These are phyloP conservation scores for Mediolabrus comicus DNA, from an alignment of 108 stramenopile genomes.

Conservation along the genomic window DNA sequence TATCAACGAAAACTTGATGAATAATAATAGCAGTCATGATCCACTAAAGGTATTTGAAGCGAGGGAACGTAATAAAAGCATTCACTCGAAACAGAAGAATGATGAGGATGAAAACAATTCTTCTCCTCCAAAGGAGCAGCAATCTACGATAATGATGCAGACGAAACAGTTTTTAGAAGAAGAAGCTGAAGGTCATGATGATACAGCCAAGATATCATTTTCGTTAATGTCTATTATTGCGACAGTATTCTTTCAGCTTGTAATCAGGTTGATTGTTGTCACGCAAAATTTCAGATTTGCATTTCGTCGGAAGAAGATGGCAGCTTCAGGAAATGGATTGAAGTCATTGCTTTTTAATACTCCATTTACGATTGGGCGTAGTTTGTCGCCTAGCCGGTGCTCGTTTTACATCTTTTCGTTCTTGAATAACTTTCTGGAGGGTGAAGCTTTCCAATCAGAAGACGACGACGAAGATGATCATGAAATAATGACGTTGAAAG, in stretches of 20 bases:
- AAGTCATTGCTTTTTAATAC: slow-evolving; percentile 17
- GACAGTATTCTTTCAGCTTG: slow-evolving; percentile 29
- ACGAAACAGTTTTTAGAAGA: slow-evolving; percentile 20
- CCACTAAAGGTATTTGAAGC: slow-evolving; percentile 12
- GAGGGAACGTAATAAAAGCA: background rate
- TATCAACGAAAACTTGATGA: too few relatives aligned
- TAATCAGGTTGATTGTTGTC: slow-evolving; percentile 26
- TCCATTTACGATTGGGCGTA: slow-evolving; percentile 37
- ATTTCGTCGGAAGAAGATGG: slow-evolving; percentile 13
- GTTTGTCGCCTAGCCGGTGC: slow-evolving; percentile 21
- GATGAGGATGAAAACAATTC: background rate
- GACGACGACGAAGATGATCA: background rate
- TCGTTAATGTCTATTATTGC: slow-evolving; percentile 19
- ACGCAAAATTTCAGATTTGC: slow-evolving; percentile 25
- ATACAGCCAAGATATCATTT: slow-evolving; percentile 17
- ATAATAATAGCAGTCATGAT: background rate
- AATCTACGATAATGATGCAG: background rate
- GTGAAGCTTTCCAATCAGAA: background rate
- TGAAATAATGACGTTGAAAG: slow-evolving; percentile 20
- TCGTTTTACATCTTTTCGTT: slow-evolving; percentile 42
- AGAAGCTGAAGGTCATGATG: background rate
- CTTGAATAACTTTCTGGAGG: slow-evolving; percentile 25
- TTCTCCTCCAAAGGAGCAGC: background rate
- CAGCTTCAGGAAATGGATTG: background rate
- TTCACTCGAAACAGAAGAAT: background rate